Base-by-base conservation (phyloP, 2,329 filamentous ascomycete species). In the Epicoccum nigrum region DNA sequence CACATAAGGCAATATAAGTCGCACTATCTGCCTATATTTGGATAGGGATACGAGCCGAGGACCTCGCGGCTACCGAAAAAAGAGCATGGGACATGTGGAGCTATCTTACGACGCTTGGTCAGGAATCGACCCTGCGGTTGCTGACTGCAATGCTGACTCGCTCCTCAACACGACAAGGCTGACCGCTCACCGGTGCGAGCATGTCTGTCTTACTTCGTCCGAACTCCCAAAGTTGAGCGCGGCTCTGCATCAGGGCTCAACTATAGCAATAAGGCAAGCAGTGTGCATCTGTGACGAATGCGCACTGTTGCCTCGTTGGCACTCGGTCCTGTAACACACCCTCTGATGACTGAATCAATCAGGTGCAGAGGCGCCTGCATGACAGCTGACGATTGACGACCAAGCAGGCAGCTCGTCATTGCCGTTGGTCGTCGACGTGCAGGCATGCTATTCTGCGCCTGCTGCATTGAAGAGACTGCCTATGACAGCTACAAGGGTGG, bases 71-170 rank as follows among this genome's bases (percentile, higher is more conserved):
- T 34, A 47, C 38, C 16, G 44, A 39, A 33, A 39, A 23, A 47
- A 52, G 49, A 52, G 49, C 43, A 43, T 39, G 39, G 49, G 44
- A 52, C 21, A 44, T 39, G 49, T 52, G 49, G 49, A 52, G 43
- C 43, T 28, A 20, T 32, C 34, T 47, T 35, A 39, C 38, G 49
- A 37, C 38, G 33, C 42, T 33, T 46, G 39, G 32, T 15, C 32
- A 33, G 20, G 20, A 21, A 40, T 33, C 33, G 32, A 25, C 32
- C 40, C 17, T 21, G 40, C 34, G 19, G 33, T 27, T 45, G 27
- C 44, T 45, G 31, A 46, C 32, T 38, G 16, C 32, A 13, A n/a
- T 16, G 13, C 30, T 34, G 28, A 32, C 37, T 42, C 43, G 42
- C 37, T 25, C 6, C 27, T 21, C 32, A 38, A 19, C 39, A 30